A percentile compares a stretch with the other conserved stretches of the same genome.
These are phyloP conservation scores for Pseudogymnoascus sp. DNA, from an alignment of 2,329 filamentous ascomycete genomes.

Conservation along the genomic window DNA sequence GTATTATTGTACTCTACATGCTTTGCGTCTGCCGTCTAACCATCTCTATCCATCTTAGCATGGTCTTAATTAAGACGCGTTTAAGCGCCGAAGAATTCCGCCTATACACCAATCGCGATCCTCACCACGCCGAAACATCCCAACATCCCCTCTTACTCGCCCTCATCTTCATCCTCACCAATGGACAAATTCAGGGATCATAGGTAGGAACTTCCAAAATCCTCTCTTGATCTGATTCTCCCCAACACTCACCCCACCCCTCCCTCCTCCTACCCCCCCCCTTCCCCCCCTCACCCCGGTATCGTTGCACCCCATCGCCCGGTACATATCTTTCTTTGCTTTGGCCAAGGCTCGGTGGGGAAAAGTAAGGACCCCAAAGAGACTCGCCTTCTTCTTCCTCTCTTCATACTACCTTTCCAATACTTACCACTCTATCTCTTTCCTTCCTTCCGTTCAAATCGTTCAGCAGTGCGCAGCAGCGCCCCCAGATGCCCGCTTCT, in stretches of 20 bases:
- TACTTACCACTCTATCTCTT: not conserved
- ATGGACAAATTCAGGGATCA: not conserved
- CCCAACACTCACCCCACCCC: not conserved
- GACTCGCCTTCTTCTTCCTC: not conserved
- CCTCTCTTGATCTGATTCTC: not conserved
- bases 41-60: not conserved
- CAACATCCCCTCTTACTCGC: not conserved
- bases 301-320: not conserved
- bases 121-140: not conserved
- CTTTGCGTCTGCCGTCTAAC: not conserved
- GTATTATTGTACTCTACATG: not conserved
- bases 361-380: not conserved
- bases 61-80: not conserved
- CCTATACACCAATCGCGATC: not conserved
- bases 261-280: not conserved
- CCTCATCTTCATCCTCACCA: not conserved
- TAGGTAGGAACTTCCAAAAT: not conserved
- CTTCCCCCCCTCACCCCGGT: not conserved
- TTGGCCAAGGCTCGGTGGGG: not conserved
- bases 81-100: not conserved
- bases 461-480: conserved; percentile 26
- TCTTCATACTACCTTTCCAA: not conserved
- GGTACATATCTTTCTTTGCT: not conserved
- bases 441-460: conserved; percentile 13
- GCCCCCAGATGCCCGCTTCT: conserved; percentile 17